These are phyloP conservation scores for Ascoidea asiatica DNA, from an alignment of 805 yeast genomes.

Conservation along the genomic window DNA sequence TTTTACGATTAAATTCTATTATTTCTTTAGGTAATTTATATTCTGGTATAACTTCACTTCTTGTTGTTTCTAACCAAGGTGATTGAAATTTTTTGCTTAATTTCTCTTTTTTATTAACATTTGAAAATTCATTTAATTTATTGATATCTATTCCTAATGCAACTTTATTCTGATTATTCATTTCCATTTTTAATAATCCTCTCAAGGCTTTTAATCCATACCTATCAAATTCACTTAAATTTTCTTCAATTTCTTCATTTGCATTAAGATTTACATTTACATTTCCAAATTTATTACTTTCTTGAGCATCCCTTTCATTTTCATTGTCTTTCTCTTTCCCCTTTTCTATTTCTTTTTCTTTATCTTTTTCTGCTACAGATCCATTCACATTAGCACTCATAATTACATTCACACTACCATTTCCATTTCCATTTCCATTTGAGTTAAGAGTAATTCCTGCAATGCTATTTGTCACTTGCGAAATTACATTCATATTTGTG, in stretches of 20 bases:
- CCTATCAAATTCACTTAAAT: constrained; percentile 33
- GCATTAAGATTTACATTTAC: not conserved
- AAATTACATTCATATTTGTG: too few relatives aligned
- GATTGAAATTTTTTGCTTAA: constrained; percentile 62
- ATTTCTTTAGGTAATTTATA: constrained; percentile 52
- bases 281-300: too few relatives aligned
- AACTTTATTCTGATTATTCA: constrained; percentile 46
- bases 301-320: too few relatives aligned
- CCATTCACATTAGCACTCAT: too few relatives aligned
- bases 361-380: too few relatives aligned
- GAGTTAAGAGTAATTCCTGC: too few relatives aligned
- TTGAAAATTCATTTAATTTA: constrained; percentile 44
- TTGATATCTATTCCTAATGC: constrained; percentile 68
- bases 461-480: too few relatives aligned
- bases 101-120: constrained; percentile 20
- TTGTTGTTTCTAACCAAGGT: constrained; percentile 90
- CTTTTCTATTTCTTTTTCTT: too few relatives aligned
- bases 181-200: constrained; percentile 47
- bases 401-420: too few relatives aligned
- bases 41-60: constrained; percentile 82
- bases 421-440: too few relatives aligned
- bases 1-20: constrained; percentile 16
- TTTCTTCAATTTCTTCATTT: constrained; percentile 8
- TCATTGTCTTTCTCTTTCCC: too few relatives aligned
- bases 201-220: constrained; percentile 59